These are phyloP conservation scores for Capronia epimyces DNA, from an alignment of 2,329 filamentous ascomycete genomes.

Conservation along the genomic window DNA sequence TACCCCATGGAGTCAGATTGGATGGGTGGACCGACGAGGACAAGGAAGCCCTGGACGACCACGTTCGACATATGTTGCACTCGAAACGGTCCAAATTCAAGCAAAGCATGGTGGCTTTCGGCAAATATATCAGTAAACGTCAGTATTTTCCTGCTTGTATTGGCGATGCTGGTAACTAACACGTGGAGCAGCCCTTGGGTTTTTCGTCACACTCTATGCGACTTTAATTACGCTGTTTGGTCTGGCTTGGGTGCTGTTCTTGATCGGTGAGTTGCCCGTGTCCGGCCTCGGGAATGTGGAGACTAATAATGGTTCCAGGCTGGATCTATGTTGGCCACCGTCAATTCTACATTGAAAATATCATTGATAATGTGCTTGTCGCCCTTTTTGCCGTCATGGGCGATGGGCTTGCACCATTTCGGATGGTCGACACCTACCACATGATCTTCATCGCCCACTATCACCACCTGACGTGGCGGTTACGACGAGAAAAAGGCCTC, in stretches of 20 bases:
- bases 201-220: constrained; percentile 78
- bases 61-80: constrained; percentile 82
- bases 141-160: constrained; percentile 34
- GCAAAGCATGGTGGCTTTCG: constrained; percentile 71
- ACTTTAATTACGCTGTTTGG: constrained; percentile 78
- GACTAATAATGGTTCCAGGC: constrained; percentile 34
- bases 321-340: constrained; percentile 77
- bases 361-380: constrained; percentile 67
- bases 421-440: constrained; percentile 77
- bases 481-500: constrained; percentile 57
- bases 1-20: constrained; percentile 67
- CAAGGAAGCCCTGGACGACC: constrained; percentile 71
- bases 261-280: constrained; percentile 56
- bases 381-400: constrained; percentile 66
- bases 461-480: constrained; percentile 59
- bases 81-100: constrained; percentile 75
- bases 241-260: constrained; percentile 81
- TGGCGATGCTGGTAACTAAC: constrained; percentile 1
- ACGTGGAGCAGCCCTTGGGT: constrained; percentile 61
- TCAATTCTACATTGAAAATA: constrained; percentile 63
- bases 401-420: constrained; percentile 67
- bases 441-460: constrained; percentile 78
- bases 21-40: constrained; percentile 71
- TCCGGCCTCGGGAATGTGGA: background rate
- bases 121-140: constrained; percentile 69